Base-by-base conservation (phyloP, 2,329 filamentous ascomycete genomes). In the Ophiostoma populinum region DNA sequence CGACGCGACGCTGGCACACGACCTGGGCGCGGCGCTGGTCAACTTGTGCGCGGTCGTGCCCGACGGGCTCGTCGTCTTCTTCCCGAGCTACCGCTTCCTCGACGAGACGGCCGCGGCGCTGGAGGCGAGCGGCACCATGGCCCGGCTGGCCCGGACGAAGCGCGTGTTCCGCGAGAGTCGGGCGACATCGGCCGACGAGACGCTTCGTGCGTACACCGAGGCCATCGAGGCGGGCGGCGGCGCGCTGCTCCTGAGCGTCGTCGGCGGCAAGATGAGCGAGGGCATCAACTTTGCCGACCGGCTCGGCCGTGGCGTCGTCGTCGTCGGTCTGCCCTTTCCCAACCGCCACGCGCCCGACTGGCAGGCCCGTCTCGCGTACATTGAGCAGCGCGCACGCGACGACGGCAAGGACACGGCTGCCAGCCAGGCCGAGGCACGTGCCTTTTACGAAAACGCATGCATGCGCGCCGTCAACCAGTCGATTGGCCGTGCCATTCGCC, bases 391-490 rank as follows among this genome's bases (percentile, higher is more conserved):
- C 19, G 10, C 17, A 18, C 11, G 18, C 24, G 13, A 17, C 20
- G 4, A 36, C 42, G 35, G 21, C 19, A n/a, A 34, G 47, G 39
- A 13, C 15, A 7, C 7, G 11, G n/a, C 10, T 2, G 6, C 29
- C 2, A 19, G 15, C 7, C 17, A 24, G 11, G 19, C 24, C 11
- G 7, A 15, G 18, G 34, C 37, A 2, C 62, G 77, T 35, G 80
- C 87, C 41, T 92, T 82, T 49, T 92, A 92, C 50, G 85, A 94
- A 52, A 95, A 95, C 51, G 73, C 82, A 0, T 94, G 86, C 53
- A 94, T 98, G 86, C 68, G 90, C 25, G 83, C 86, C 5, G 90
- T 98, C 5, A 98, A 98, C 53, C 90, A 98, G 59, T 90, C 82
- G 50, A 86, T 98, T 45, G 90, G 90, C 1, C 65, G 90, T 39